phyloP scores from a whole-genome alignment of 768 basidiomycete species.

The Mycena floridula region DNA sequence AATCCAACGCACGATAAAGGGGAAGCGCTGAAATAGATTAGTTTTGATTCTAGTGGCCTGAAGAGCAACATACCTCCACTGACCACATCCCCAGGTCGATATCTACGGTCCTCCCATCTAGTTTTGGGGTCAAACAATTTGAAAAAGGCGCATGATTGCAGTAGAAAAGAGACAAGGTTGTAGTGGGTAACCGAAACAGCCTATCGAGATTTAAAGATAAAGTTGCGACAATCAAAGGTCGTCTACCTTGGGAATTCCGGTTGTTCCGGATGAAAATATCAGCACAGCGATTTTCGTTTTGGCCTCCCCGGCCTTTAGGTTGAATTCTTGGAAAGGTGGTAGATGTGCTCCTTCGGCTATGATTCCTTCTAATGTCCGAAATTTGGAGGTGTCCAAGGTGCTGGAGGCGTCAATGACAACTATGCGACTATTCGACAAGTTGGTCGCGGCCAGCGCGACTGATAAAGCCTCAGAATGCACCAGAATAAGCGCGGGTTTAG shows the following conservation, averaged over 20 bases:
- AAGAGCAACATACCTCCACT: background rate
- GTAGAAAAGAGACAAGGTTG: background rate
- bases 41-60: background rate
- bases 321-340: slow-evolving; percentile 28
- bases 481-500: slow-evolving; percentile 10
- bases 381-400: slow-evolving; percentile 5
- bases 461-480: slow-evolving; percentile 17
- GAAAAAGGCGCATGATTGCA: background rate
- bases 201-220: background rate
- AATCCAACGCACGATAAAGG: background rate
- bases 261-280: slow-evolving; percentile 45
- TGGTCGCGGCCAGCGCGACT: slow-evolving; percentile 18
- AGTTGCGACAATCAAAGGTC: no score
- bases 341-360: slow-evolving; percentile 28
- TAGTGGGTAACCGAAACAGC: background rate
- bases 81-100: background rate
- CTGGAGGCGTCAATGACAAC: slow-evolving; percentile 11
- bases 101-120: background rate
- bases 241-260: slow-evolving; percentile 38
- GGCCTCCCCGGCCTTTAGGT: slow-evolving; percentile 32
- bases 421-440: slow-evolving; percentile 19
- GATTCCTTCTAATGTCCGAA: slow-evolving; percentile 23
- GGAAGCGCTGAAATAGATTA: background rate
- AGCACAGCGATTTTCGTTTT: slow-evolving; percentile 44
- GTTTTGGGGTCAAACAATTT: background rate